A percentile compares a stretch with the other conserved stretches of the same genome.
These are phyloP conservation scores for Aureobasidium musti DNA, from an alignment of 2,329 filamentous ascomycete species.

Conservation along the genomic window DNA sequence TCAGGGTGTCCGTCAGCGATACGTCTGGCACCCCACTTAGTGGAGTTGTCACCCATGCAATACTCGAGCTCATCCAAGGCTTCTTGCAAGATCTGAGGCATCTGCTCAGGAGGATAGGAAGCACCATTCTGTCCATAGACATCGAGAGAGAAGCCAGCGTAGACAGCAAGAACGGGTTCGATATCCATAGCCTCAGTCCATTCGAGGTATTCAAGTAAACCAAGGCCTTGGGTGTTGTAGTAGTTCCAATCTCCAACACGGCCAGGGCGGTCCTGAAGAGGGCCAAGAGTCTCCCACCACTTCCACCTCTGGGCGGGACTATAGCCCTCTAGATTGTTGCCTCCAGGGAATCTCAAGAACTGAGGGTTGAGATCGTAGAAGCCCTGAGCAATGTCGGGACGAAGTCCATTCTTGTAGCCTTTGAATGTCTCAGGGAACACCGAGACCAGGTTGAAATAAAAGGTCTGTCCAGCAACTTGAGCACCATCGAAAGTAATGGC, in stretches of 20 bases:
- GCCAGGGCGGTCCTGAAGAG: conserved; percentile 52
- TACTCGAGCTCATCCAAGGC: conserved; percentile 65
- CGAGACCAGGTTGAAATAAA: conserved; percentile 57
- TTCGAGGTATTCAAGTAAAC: conserved; percentile 62
- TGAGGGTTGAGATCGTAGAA: conserved; percentile 47
- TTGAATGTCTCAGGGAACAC: conserved; percentile 60
- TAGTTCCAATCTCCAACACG: conserved; percentile 58
- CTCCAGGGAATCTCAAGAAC: conserved; percentile 56
- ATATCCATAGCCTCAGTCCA: conserved; percentile 59
- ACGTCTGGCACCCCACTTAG: conserved; percentile 59
- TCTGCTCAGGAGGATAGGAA: conserved; percentile 41
- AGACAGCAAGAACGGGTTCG: conserved; percentile 59
- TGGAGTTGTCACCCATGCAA: conserved; percentile 54
- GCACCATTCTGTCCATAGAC: conserved; percentile 43
- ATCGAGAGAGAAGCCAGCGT: conserved; percentile 55
- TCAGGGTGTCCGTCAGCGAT: conserved; percentile 61
- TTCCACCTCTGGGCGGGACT: conserved; percentile 47
- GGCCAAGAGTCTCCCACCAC: conserved; percentile 57
- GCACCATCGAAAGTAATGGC: conserved; percentile 53
- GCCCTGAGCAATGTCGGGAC: conserved; percentile 53
- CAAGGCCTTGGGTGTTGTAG: conserved; percentile 61
- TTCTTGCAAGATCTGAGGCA: conserved; percentile 55
- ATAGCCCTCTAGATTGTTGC: conserved; percentile 53
- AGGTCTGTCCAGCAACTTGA: conserved; percentile 44
- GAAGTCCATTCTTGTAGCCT: conserved; percentile 53